Percentiles rank a stretch among this genome's conserved stretches.
These are phyloP conservation scores for Sugiyamaella sp. DNA, from an alignment of 1,139 yeast genomes.

Conservation along the genomic window DNA sequence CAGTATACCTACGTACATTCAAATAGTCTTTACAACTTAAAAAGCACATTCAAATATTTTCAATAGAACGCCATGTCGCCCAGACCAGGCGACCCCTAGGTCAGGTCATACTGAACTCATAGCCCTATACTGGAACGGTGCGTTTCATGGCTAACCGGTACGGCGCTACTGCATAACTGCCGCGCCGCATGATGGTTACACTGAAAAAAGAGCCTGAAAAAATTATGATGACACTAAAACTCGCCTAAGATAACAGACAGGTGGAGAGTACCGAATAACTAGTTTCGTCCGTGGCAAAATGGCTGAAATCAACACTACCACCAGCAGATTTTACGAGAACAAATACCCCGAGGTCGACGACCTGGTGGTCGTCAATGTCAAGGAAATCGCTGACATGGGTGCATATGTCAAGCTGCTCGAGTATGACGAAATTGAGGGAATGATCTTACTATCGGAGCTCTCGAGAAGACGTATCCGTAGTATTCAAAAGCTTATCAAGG, in stretches of 20 bases:
- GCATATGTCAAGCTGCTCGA: conserved; percentile 94
- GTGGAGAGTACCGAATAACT: neutral
- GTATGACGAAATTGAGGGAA: conserved; percentile 97
- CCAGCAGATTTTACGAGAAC: conserved; percentile 97
- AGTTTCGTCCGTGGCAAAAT: conserved; percentile 20
- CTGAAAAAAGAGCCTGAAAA: conserved; percentile 7
- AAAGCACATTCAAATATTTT: too few species aligned
- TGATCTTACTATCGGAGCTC: conserved; percentile 93
- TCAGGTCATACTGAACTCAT: neutral
- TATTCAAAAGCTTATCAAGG: conserved; percentile 95
- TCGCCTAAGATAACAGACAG: neutral
- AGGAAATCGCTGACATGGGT: conserved; percentile 98
- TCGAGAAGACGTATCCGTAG: conserved; percentile 99
- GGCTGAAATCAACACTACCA: conserved; percentile 61
- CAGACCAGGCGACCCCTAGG: too few species aligned
- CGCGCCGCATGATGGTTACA: neutral
- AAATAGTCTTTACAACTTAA: too few species aligned
- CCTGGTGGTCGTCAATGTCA: conserved; percentile 98
- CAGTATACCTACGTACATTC: too few species aligned
- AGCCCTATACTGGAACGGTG: neutral
- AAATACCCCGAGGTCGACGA: conserved; percentile 99
- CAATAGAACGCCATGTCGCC: too few species aligned
- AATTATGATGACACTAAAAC: conserved; percentile 11
- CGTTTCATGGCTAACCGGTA: neutral
- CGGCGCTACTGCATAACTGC: conserved; percentile 11